Conservation (phyloP, 495 filamentous ascomycete genomes). For the Elasticomyces elasticus region DNA sequence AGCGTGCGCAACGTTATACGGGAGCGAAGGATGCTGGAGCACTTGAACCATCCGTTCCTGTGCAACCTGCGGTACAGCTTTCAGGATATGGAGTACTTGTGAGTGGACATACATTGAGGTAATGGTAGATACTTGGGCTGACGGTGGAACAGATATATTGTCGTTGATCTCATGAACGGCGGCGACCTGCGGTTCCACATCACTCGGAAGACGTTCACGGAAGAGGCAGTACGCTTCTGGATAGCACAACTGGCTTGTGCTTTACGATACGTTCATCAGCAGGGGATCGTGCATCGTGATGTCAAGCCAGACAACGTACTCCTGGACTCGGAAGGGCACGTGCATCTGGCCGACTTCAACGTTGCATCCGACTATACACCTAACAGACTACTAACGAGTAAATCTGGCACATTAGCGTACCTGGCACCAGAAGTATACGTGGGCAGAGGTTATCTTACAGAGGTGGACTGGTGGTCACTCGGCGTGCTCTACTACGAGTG, state of each 20-base stretch:
- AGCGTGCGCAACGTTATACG: slow-evolving; percentile 97
- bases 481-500: slow-evolving; percentile 97
- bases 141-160: slow-evolving; percentile 65
- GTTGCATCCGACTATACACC: slow-evolving; percentile 87
- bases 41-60: slow-evolving; percentile 93
- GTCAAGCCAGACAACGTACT: slow-evolving; percentile 96
- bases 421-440: slow-evolving; percentile 92
- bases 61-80: slow-evolving; percentile 99
- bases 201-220: slow-evolving; percentile 93
- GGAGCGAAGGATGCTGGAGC: slow-evolving; percentile 93
- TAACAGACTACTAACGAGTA: slow-evolving; percentile 79
- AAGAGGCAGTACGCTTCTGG: slow-evolving; percentile 95
- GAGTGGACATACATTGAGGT: slow-evolving; percentile 30
- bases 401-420: slow-evolving; percentile 92
- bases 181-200: slow-evolving; percentile 97
- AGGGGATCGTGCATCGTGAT: slow-evolving; percentile 92
- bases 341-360: slow-evolving; percentile 97
- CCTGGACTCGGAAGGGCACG: slow-evolving; percentile 86
- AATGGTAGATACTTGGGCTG: slow-evolving; percentile 13
- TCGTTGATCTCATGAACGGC: slow-evolving; percentile 97
- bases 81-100: slow-evolving; percentile 99
- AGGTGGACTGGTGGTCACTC: slow-evolving; percentile 97
- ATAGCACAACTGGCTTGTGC: slow-evolving; percentile 90
- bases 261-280: slow-evolving; percentile 77
- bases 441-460: slow-evolving; percentile 71